phyloP scores from a whole-genome alignment of 139 green algal species.

The Diplosphaera chodatii region DNA sequence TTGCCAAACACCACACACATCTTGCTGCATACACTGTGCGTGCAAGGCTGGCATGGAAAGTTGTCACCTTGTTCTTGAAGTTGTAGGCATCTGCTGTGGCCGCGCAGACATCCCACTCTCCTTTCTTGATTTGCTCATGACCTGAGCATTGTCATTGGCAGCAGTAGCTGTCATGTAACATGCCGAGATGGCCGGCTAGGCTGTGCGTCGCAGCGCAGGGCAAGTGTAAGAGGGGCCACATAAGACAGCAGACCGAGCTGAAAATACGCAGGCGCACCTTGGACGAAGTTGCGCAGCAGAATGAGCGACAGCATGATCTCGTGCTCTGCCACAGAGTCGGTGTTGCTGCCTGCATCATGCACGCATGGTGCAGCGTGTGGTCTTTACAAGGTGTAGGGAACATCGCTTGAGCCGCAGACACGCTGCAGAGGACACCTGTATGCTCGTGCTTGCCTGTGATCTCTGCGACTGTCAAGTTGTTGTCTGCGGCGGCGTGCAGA shows the following conservation, averaged over 20 bases:
- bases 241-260: too few relatives aligned
- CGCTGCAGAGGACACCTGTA: too few relatives aligned
- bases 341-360: neutral
- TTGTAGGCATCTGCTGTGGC: neutral
- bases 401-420: neutral
- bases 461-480: constrained; percentile 22
- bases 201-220: too few relatives aligned
- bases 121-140: neutral
- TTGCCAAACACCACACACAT: too few relatives aligned
- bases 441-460: constrained; percentile 8
- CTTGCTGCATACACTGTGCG: too few relatives aligned
- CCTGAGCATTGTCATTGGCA: too few relatives aligned
- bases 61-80: neutral
- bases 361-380: neutral
- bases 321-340: constrained; percentile 19
- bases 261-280: too few relatives aligned
- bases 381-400: too few relatives aligned
- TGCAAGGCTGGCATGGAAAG: too few relatives aligned
- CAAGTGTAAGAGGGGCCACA: too few relatives aligned
- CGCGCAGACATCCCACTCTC: constrained; percentile 13
- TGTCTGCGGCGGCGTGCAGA: constrained; percentile 17
- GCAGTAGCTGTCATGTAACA: too few relatives aligned
- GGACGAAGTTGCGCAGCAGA: constrained; percentile 19
- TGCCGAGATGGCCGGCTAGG: too few relatives aligned
- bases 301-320: constrained; percentile 20